These are phyloP conservation scores for Sugiyamaella xylanicola DNA, from an alignment of 1,139 yeast genomes.

Conservation along the genomic window DNA sequence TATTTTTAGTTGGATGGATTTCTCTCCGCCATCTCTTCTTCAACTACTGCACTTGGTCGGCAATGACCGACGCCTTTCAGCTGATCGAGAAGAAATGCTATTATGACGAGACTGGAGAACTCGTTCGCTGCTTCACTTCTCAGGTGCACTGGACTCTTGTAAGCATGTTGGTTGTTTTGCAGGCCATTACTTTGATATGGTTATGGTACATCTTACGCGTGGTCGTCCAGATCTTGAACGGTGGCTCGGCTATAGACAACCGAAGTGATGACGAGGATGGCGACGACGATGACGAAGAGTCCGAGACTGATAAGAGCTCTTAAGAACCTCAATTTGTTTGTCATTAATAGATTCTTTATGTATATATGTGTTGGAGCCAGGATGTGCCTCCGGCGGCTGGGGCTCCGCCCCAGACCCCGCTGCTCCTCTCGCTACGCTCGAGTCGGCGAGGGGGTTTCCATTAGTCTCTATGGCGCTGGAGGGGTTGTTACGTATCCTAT, in stretches of 20 bases:
- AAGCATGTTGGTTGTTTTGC: slow-evolving; percentile 63
- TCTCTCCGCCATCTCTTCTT: slow-evolving; percentile 72
- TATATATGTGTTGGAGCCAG: not conserved
- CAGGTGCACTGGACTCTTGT: slow-evolving; percentile 54
- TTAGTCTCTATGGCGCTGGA: too few species aligned
- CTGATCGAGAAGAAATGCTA: slow-evolving; percentile 36
- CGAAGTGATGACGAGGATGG: slow-evolving; percentile 82
- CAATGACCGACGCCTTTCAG: slow-evolving; percentile 35
- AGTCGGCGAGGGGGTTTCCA: too few species aligned
- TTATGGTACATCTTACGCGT: slow-evolving; percentile 70
- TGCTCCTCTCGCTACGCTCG: not conserved
- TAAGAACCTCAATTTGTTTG: not conserved
- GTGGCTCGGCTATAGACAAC: slow-evolving; percentile 77
- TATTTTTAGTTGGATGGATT: slow-evolving; percentile 72
- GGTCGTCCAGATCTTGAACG: slow-evolving; percentile 66
- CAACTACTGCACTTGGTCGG: slow-evolving; percentile 60
- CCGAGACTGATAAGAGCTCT: slow-evolving; percentile 1
- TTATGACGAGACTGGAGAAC: slow-evolving; percentile 33
- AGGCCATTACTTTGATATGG: slow-evolving; percentile 71
- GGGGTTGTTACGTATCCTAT: too few species aligned
- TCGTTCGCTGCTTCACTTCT: slow-evolving; percentile 61
- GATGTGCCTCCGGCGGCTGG: slow-evolving; percentile 9
- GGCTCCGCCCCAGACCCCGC: slow-evolving; percentile 1
- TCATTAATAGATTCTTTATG: slow-evolving; percentile 3
- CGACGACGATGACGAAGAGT: slow-evolving; percentile 45